Percentiles rank a stretch among this genome's conserved stretches.
Conservation (phyloP, 495 filamentous ascomycete genomes). For the Aspergillus egyptiacus region DNA sequence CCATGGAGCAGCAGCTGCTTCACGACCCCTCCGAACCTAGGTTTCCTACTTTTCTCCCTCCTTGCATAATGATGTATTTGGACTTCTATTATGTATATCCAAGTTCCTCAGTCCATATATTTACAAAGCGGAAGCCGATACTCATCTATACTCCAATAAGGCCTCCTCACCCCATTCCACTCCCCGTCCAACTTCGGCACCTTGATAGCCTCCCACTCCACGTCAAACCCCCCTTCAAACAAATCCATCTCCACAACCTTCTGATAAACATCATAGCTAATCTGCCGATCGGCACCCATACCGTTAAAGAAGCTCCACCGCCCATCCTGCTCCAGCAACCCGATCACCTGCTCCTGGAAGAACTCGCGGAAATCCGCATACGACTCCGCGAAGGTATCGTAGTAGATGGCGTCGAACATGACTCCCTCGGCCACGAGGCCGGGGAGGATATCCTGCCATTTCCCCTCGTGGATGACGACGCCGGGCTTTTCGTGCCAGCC, state of each 20-base stretch:
- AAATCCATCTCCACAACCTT: conserved; percentile 91
- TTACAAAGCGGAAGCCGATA: conserved; percentile 64
- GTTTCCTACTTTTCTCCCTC: no score
- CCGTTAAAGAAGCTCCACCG: conserved; percentile 94
- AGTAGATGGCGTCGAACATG: conserved; percentile 89
- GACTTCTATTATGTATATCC: conserved; percentile 16
- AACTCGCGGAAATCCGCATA: conserved; percentile 81
- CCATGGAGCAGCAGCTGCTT: no score
- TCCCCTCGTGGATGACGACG: conserved; percentile 62
- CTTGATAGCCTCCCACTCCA: conserved; percentile 72
- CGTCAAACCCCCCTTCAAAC: conserved; percentile 84
- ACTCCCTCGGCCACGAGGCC: conserved; percentile 61
- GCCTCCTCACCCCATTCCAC: conserved; percentile 80
- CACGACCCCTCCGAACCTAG: no score
- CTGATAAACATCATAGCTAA: conserved; percentile 93
- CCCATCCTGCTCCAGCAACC: conserved; percentile 64
- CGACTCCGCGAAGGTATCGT: conserved; percentile 94
- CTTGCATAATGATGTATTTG: no score
- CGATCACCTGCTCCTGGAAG: conserved; percentile 81
- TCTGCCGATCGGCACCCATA: conserved; percentile 82
- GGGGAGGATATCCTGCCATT: conserved; percentile 80
- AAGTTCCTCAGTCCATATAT: conserved; percentile 46
- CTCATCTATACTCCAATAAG: conserved; percentile 80
- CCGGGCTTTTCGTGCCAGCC: conserved; percentile 61
- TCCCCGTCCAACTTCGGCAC: conserved; percentile 62